Evolutionary conservation across 352 stramenopile species (phyloP).

Genomic region (Thalassiosira hispida): DNA sequence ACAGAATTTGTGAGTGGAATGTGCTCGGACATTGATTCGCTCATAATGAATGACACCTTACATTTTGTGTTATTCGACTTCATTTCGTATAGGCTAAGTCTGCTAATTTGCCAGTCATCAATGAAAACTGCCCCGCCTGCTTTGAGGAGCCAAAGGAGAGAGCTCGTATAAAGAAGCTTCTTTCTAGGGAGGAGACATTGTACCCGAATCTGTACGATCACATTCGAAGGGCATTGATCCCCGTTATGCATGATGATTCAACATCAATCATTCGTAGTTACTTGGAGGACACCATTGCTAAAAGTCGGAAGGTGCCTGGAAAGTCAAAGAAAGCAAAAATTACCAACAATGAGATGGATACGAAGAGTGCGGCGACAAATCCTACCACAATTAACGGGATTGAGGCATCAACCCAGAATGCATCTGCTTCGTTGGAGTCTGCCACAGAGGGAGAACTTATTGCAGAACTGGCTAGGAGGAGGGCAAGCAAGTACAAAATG

Average conservation of each 20-base stretch:
- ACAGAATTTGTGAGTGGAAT: constrained; percentile 87
- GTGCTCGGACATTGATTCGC: neutral
- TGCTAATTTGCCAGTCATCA: constrained; percentile 95
- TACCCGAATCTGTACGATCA: constrained; percentile 88
- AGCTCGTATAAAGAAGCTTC: constrained; percentile 96
- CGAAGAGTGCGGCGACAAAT: constrained; percentile 4
- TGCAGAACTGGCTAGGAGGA: constrained; percentile 71
- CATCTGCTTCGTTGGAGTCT: constrained; percentile 21
- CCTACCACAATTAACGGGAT: constrained; percentile 3
- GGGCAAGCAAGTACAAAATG: constrained; percentile 66
- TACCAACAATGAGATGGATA: constrained; percentile 6
- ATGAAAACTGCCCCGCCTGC: constrained; percentile 99
- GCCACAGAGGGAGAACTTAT: constrained; percentile 78
- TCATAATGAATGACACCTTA: neutral
- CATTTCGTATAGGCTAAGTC: constrained; percentile 67
- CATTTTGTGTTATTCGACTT: neutral
- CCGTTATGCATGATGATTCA: constrained; percentile 83
- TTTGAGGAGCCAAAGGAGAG: constrained; percentile 98
- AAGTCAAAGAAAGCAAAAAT: constrained; percentile 42
- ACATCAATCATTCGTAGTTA: constrained; percentile 80
- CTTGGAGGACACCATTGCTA: constrained; percentile 78
- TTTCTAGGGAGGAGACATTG: constrained; percentile 93
- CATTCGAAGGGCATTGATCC: constrained; percentile 74
- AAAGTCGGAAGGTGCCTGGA: constrained; percentile 68
- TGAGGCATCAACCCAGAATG: neutral